Evolutionary conservation across 768 basidiomycete species (phyloP).

Genomic region (Mycena vitilis): DNA sequence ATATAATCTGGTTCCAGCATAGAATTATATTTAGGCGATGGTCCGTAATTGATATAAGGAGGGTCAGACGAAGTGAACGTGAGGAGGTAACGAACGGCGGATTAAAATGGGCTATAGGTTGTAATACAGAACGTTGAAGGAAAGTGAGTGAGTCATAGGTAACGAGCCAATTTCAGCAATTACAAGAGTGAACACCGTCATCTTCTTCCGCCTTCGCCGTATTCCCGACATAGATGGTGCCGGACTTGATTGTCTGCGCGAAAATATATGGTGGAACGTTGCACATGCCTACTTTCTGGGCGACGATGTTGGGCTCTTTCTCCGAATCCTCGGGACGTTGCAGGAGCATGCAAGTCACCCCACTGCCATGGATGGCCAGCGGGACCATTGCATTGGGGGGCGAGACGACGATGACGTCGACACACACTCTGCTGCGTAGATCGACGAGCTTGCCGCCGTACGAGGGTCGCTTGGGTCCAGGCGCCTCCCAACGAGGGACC

Average conservation of each 20-base stretch:
- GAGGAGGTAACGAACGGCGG: too few relatives aligned
- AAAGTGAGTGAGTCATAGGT: too few relatives aligned
- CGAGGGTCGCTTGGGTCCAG: neutral
- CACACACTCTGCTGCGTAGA: constrained; percentile 3
- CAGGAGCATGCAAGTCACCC: constrained; percentile 40
- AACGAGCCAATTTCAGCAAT: too few relatives aligned
- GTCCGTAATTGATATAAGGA: too few relatives aligned
- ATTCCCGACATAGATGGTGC: constrained; percentile 5
- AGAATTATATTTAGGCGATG: too few relatives aligned
- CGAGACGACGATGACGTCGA: neutral
- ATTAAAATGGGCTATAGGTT: too few relatives aligned
- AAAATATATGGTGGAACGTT: constrained; percentile 40
- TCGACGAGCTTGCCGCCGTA: constrained; percentile 3
- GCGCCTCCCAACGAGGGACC: constrained; percentile 14
- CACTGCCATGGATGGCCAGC: constrained; percentile 19
- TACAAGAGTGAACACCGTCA: too few relatives aligned
- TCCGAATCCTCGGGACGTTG: constrained; percentile 26
- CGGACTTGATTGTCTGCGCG: constrained; percentile 30
- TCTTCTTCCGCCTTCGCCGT: too few relatives aligned
- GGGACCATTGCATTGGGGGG: constrained; percentile 5
- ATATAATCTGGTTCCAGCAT: too few relatives aligned
- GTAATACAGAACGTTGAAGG: too few relatives aligned
- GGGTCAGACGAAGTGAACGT: too few relatives aligned
- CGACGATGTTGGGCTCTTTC: neutral
- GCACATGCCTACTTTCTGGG: constrained; percentile 37